These are phyloP conservation scores for Cordyceps farinosa DNA, from an alignment of 2,329 filamentous ascomycete species.

Conservation along the genomic window DNA sequence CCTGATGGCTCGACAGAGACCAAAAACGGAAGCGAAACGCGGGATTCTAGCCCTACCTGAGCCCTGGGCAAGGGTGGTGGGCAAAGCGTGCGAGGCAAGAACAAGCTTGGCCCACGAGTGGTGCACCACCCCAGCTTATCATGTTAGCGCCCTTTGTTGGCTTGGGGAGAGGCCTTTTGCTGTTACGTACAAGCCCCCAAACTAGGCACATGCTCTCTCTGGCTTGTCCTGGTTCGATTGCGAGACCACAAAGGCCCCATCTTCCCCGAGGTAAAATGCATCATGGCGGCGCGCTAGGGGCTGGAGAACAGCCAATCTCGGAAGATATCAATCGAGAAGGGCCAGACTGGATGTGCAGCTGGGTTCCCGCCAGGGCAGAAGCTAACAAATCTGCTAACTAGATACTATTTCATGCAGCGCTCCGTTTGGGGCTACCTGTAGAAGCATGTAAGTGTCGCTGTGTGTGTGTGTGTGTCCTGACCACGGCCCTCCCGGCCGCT, in stretches of 20 bases:
- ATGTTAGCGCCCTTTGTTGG: not conserved
- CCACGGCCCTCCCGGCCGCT: not conserved
- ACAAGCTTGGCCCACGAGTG: not conserved
- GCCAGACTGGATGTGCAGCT: conserved; percentile 4
- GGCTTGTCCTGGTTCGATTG: conserved; percentile 12
- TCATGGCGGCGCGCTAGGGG: conserved; percentile 11
- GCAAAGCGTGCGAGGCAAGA: not conserved
- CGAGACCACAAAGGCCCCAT: not conserved
- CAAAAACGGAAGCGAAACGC: not conserved
- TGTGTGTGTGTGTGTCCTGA: not conserved
- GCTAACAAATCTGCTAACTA: not conserved
- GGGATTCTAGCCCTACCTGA: conserved; percentile 10
- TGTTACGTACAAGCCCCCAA: conserved; percentile 11
- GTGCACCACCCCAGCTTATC: not conserved
- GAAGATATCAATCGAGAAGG: conserved; percentile 16
- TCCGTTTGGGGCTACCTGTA: not conserved
- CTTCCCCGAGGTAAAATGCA: conserved; percentile 1
- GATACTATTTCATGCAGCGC: not conserved
- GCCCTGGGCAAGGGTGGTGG: not conserved
- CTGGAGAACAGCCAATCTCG: conserved; percentile 16
- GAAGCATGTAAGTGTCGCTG: not conserved
- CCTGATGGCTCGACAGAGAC: not conserved
- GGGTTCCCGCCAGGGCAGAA: not conserved
- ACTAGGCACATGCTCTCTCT: conserved; percentile 1
- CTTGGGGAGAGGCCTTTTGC: conserved; percentile 1